Percentiles rank a stretch among this genome's conserved stretches.
These are phyloP conservation scores for Ogataea chonburiensis DNA, from an alignment of 805 yeast genomes.

Conservation along the genomic window DNA sequence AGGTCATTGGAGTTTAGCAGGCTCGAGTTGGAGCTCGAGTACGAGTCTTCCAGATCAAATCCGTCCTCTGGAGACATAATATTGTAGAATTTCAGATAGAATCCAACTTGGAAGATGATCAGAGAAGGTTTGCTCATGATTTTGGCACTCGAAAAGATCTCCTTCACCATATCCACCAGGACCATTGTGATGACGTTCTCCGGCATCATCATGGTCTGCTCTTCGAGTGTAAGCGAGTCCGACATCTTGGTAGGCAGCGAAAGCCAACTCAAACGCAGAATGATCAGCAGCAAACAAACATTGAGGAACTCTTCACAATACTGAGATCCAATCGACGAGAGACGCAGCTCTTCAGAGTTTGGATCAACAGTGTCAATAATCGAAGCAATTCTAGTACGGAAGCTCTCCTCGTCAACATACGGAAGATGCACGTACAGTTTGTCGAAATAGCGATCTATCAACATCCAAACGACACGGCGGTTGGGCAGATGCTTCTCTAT, in stretches of 20 bases:
- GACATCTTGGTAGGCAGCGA: constrained; percentile 45
- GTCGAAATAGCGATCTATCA: constrained; percentile 58
- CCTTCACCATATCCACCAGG: constrained; percentile 45
- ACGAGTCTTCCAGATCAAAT: constrained; percentile 41
- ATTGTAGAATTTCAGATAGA: constrained; percentile 54
- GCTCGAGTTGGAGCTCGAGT: constrained; percentile 30
- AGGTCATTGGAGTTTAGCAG: constrained; percentile 33
- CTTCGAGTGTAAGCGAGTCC: constrained; percentile 32
- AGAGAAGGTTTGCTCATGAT: constrained; percentile 45
- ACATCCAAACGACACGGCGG: constrained; percentile 51
- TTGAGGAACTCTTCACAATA: constrained; percentile 45
- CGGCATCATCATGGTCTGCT: constrained; percentile 36
- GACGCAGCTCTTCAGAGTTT: constrained; percentile 32
- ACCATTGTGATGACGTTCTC: constrained; percentile 42
- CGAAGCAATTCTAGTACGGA: constrained; percentile 41
- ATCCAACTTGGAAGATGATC: constrained; percentile 57
- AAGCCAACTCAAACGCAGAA: constrained; percentile 55
- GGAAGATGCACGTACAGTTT: constrained; percentile 65
- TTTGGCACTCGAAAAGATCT: constrained; percentile 42
- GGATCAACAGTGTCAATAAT: constrained; percentile 45
- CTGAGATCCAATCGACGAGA: constrained; percentile 33
- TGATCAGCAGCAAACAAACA: constrained; percentile 51
- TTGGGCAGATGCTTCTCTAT: constrained; percentile 52
- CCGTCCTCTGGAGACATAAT: constrained; percentile 59
- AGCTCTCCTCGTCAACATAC: constrained; percentile 56